Conservation (phyloP, 352 stramenopile species). For the Pythium grandisporangium region DNA sequence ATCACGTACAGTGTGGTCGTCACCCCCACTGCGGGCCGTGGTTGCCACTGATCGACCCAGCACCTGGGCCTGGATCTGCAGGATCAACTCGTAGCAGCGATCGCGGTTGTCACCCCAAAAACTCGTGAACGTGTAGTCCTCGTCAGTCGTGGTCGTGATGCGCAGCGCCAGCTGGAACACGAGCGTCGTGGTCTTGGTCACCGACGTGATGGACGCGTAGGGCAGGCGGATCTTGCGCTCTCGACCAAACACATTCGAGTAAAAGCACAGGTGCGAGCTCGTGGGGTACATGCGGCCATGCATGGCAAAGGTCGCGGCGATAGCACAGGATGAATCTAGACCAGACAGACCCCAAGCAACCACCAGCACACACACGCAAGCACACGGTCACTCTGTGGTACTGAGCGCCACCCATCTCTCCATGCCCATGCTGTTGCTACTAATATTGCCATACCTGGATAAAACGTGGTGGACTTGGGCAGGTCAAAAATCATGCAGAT, state of each 20-base stretch:
- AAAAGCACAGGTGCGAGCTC: slow-evolving; percentile 75
- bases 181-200: slow-evolving; percentile 79
- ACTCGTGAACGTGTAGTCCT: slow-evolving; percentile 80
- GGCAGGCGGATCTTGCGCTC: slow-evolving; percentile 85
- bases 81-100: slow-evolving; percentile 68
- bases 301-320: slow-evolving; percentile 72
- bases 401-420: background rate
- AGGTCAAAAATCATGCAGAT: slow-evolving; percentile 85
- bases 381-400: background rate
- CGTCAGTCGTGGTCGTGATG: slow-evolving; percentile 34
- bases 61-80: slow-evolving; percentile 47
- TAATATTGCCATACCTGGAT: slow-evolving; percentile 35
- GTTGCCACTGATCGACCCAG: slow-evolving; percentile 9
- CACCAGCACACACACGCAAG: background rate
- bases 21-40: background rate
- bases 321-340: slow-evolving; percentile 83
- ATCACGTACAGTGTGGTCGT: no score
- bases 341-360: no score
- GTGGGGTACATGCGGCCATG: slow-evolving; percentile 86
- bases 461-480: slow-evolving; percentile 59
- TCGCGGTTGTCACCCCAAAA: slow-evolving; percentile 83
- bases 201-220: slow-evolving; percentile 72
- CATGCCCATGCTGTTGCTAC: background rate
- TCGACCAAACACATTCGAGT: slow-evolving; percentile 82
- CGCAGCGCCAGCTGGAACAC: slow-evolving; percentile 74